These are phyloP conservation scores for Marasmius tenuissimus DNA, from an alignment of 1,284 basidiomycete species.

Conservation along the genomic window DNA sequence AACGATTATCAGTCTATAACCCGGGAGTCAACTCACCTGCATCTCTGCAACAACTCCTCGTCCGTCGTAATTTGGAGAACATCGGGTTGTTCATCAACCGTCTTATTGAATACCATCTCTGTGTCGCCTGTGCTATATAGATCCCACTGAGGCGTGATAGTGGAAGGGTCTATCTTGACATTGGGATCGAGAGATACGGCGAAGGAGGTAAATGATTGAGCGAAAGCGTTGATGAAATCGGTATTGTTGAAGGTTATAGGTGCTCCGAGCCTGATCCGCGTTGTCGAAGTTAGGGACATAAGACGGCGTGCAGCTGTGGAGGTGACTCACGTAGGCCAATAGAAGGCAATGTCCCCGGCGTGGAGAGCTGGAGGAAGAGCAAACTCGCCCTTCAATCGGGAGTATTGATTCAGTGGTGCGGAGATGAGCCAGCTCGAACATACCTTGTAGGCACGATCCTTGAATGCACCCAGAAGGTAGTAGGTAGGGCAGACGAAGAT, in stretches of 20 bases:
- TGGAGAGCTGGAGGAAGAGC: conserved; percentile 18
- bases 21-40: conserved; percentile 7
- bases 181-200: conserved; percentile 23
- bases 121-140: conserved; percentile 5
- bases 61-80: conserved; percentile 1
- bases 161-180: conserved; percentile 13
- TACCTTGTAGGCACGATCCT: conserved; percentile 17
- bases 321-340: conserved; percentile 13
- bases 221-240: conserved; percentile 23
- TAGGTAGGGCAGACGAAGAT: conserved; percentile 26
- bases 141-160: conserved; percentile 22
- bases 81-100: conserved; percentile 3
- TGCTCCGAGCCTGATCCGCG: not conserved
- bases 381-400: conserved; percentile 3
- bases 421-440: not conserved
- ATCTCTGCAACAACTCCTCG: conserved; percentile 6
- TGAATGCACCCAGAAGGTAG: conserved; percentile 18
- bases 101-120: conserved; percentile 23
- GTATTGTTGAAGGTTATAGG: conserved; percentile 19
- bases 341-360: conserved; percentile 18
- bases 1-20: not conserved
- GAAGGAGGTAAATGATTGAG: conserved; percentile 21
- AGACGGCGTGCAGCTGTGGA: not conserved
- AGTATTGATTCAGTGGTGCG: not conserved
- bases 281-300: not conserved